Evolutionary conservation across 2,329 filamentous ascomycete genomes (phyloP).

Genomic region (Clarireedia paspali): DNA sequence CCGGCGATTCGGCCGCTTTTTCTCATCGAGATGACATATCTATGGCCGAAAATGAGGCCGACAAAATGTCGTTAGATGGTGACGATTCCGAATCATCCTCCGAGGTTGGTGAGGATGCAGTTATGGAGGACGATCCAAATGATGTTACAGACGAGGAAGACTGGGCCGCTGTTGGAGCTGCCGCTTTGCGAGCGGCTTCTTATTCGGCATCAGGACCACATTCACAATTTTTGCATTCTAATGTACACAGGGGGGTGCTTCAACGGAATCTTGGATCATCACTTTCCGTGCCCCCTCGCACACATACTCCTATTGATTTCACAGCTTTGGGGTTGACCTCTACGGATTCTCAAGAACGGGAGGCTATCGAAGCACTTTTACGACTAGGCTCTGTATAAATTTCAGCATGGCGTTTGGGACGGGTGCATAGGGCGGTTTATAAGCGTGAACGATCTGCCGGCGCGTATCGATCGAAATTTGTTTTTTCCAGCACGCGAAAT

Average conservation of each 20-base stretch:
- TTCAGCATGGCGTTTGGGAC: constrained; percentile 22
- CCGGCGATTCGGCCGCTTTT: constrained; percentile 66
- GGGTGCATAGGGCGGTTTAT: constrained; percentile 20
- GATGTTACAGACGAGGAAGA: constrained; percentile 94
- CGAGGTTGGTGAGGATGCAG: constrained; percentile 57
- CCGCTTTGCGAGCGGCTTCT: constrained; percentile 65
- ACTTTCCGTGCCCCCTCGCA: constrained; percentile 31
- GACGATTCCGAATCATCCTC: constrained; percentile 64
- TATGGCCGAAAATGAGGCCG: constrained; percentile 77
- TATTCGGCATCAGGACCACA: constrained; percentile 43
- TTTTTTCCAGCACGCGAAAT: constrained; percentile 21
- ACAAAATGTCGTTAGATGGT: constrained; percentile 87
- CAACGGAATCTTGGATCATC: constrained; percentile 21
- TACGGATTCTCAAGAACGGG: constrained; percentile 65
- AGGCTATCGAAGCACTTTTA: constrained; percentile 73
- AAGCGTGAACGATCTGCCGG: constrained; percentile 27
- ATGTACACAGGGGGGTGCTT: constrained; percentile 37
- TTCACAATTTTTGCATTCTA: constrained; percentile 32
- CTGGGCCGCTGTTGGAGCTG: constrained; percentile 84
- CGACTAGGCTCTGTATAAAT: constrained; percentile 69
- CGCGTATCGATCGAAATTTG: constrained; percentile 27
- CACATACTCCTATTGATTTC: constrained; percentile 40
- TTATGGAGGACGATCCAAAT: constrained; percentile 67
- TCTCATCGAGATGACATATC: constrained; percentile 60
- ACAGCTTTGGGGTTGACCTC: constrained; percentile 35